phyloP scores from a whole-genome alignment of 805 yeast genomes.

The Pichia exigua region DNA sequence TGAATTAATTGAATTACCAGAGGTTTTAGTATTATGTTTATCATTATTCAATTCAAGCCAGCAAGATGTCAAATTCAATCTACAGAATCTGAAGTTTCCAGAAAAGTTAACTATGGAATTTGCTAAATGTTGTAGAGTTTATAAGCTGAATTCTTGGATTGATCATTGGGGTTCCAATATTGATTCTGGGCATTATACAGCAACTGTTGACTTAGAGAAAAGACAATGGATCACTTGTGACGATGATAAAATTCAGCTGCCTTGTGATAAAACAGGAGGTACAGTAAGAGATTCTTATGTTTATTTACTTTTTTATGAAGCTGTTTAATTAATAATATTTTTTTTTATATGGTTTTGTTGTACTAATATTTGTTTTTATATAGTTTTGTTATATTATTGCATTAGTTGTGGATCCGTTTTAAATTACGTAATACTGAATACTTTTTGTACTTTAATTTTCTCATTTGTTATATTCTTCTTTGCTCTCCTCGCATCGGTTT shows the following conservation, averaged over 20 bases:
- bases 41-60: constrained; percentile 26
- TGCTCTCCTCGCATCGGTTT: not conserved
- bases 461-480: not conserved
- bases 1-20: constrained; percentile 30
- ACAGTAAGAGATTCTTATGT: constrained; percentile 44
- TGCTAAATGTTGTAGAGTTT: constrained; percentile 32
- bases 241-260: constrained; percentile 51
- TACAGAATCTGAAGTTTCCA: constrained; percentile 20
- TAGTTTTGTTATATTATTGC: no score
- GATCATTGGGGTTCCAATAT: constrained; percentile 60
- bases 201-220: constrained; percentile 49
- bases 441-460: not conserved
- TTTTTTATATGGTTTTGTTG: no score
- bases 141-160: constrained; percentile 53
- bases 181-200: constrained; percentile 71
- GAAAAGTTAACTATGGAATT: constrained; percentile 29
- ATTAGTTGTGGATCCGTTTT: no score
- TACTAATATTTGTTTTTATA: not conserved
- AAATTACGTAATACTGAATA: no score
- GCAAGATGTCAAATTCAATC: constrained; percentile 19
- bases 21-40: constrained; percentile 26
- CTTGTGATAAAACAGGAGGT: constrained; percentile 29
- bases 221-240: constrained; percentile 65
- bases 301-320: constrained; percentile 56
- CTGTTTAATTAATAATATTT: not conserved